Evolutionary conservation across 148 eudicot species (phyloP).

Genomic region (Diospyros kaki): DNA sequence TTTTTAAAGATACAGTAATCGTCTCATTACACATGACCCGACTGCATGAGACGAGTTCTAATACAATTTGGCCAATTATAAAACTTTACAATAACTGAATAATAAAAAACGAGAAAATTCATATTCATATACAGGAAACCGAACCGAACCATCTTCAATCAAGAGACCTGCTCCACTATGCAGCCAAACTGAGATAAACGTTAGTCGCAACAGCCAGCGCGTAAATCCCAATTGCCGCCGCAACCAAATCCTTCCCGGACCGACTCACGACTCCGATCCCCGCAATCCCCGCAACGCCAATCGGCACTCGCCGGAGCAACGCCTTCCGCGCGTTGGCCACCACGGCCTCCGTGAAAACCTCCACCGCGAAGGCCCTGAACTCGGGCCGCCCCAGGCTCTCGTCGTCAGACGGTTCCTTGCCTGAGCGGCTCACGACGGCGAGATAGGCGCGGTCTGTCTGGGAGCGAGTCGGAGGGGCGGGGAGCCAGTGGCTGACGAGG

Average conservation of each 20-base stretch:
- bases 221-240: slow-evolving; percentile 56
- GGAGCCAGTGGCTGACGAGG: slow-evolving; percentile 48
- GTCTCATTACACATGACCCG: too few relatives aligned
- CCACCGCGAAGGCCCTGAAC: slow-evolving; percentile 54
- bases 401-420: background rate
- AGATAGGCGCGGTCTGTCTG: slow-evolving; percentile 50
- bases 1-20: too few relatives aligned
- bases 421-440: slow-evolving; percentile 7
- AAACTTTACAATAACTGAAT: too few relatives aligned
- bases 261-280: slow-evolving; percentile 55
- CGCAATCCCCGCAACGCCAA: slow-evolving; percentile 63
- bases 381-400: slow-evolving; percentile 24
- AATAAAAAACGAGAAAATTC: too few relatives aligned
- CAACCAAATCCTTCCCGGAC: slow-evolving; percentile 48
- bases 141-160: too few relatives aligned
- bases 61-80: too few relatives aligned
- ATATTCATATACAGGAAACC: too few relatives aligned
- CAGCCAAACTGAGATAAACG: slow-evolving; percentile 44
- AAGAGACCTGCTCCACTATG: background rate
- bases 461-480: slow-evolving; percentile 54
- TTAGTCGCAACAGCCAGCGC: slow-evolving; percentile 63
- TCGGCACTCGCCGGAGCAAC: slow-evolving; percentile 35
- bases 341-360: slow-evolving; percentile 45
- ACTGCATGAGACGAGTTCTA: too few relatives aligned
- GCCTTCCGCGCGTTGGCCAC: slow-evolving; percentile 37